These are phyloP conservation scores for Marchantia polymorpha DNA, from an alignment of 225 moss, liverwort and hornwort genomes.

Conservation along the genomic window DNA sequence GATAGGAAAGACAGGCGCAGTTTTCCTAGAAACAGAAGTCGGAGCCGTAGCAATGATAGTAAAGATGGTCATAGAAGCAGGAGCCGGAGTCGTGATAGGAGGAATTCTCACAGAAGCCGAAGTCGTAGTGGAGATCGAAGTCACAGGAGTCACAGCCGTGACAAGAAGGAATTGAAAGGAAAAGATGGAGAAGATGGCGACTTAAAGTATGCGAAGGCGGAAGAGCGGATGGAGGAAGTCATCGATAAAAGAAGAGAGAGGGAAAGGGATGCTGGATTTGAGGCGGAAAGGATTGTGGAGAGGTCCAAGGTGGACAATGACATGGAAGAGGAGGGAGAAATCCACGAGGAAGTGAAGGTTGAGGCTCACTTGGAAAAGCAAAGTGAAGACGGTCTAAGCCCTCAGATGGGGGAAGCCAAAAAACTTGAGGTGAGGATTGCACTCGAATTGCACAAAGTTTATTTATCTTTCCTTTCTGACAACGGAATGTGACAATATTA, in stretches of 20 bases:
- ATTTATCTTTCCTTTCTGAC: background rate
- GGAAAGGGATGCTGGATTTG: slow-evolving; percentile 34
- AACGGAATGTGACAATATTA: too few species aligned
- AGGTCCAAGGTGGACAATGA: slow-evolving; percentile 33
- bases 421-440: slow-evolving; percentile 62
- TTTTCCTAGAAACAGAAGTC: slow-evolving; percentile 28
- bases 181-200: slow-evolving; percentile 40
- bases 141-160: slow-evolving; percentile 66
- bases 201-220: slow-evolving; percentile 28
- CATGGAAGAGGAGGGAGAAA: slow-evolving; percentile 80
- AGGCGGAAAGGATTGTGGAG: slow-evolving; percentile 21
- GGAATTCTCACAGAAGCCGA: slow-evolving; percentile 53
- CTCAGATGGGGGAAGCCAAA: slow-evolving; percentile 45
- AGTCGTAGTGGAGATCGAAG: slow-evolving; percentile 64
- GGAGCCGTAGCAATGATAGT: slow-evolving; percentile 53
- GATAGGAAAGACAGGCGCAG: slow-evolving; percentile 37
- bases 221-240: slow-evolving; percentile 45
- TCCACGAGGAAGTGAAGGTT: slow-evolving; percentile 46
- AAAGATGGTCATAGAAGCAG: slow-evolving; percentile 45
- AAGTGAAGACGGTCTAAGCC: slow-evolving; percentile 31
- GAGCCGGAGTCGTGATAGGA: slow-evolving; percentile 58
- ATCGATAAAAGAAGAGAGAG: slow-evolving; percentile 40
- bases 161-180: slow-evolving; percentile 47
- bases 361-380: slow-evolving; percentile 38
- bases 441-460: background rate